Base-by-base conservation (phyloP, 169 alveolate species). In the Eimeria acervulina region DNA sequence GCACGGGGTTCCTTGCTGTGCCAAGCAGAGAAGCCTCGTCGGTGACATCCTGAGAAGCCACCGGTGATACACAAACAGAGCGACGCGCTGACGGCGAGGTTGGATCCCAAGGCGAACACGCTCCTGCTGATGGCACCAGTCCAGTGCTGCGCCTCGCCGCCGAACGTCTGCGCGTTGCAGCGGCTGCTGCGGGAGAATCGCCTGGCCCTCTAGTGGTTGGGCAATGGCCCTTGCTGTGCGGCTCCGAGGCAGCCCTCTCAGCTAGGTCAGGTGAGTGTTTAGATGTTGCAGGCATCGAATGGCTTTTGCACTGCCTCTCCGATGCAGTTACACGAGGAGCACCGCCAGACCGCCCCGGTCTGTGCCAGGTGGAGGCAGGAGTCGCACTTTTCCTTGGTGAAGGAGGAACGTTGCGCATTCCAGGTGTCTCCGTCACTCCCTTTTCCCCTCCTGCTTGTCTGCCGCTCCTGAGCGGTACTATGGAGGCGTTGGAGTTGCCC, bases 41-140 rank as follows among this genome's bases (percentile, higher is more conserved):
- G 55, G 91, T 31, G 66, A 5, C 88, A 42, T 83, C 91, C 76
- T 83, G 91, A 52, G 91, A 52, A 83, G 91, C 91, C 36, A 44
- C 91, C 28, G 72, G 72, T 38, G 91, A 13, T 47, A 52, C 51
- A 17, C 76, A 28, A 47, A 21, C 28, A 26, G 66, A 42, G 66
- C 63, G 88, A 26, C 66, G 36, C 4, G 26, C 88, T 44, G 88
- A 23, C 5, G 15, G 88, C 59, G 88, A 78, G 26, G 61, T 26
- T 47, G 88, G 61, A 47, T 26, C 88, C 63, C 66, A 78, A 12
- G 40, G n/a, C 23, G 63, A n/a, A 42, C 66, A 10, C 28, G 61
- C 23, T 0, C 36, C 40, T 26, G 66, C 40, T 42, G 88, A 42
- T 40, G 88, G 12, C 63, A 42, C 40, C 88, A 78, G 52, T 15